Evolutionary conservation across 345 rosid genomes (phyloP), one percentile per base, ranked within the genome.

Genomic region (Odontarrhena argentea): DNA sequence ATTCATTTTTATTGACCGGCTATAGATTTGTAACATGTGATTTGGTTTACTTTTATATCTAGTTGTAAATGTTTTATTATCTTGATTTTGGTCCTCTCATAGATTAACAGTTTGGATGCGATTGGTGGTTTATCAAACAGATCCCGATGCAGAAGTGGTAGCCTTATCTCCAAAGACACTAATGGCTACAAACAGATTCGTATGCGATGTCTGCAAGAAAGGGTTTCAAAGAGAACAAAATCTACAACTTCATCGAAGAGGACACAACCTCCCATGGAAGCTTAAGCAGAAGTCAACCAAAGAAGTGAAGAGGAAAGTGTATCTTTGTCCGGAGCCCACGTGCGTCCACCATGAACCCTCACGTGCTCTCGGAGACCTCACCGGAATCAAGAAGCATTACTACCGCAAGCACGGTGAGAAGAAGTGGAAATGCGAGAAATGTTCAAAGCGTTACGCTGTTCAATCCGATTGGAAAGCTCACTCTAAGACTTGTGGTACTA

Each of bases 381-480:
- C 96, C 18, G 96, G 93, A 30, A 81, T 89, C 60, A 89, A 89
- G 55, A 89, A 89, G 56, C 96, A 89, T 66, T 89, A 77, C 60
- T 89, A 81, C 6, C 79, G 96, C 28, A 89, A 89, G 73, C 96
- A 89, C 22, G 96, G 96, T 1, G 96, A 89, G 77, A 89, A 89
- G 75, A 89, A 87, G 68, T 89, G 91, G 94, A 87, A 89, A 82
- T 89, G 96, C 24, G 94, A 87, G 42, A 89, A 87, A 76, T 89
- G 96, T 61, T 82, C 93, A 0, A 89, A 89, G 79, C 63, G 83
- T 15, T 89, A 87, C 25, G 96, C 93, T 8, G 93, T 89, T 51
- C 93, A 89, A 59, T 89, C 96, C 1, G 96, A 89, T 66, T 89
- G 93, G 91, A 89, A 89, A 74, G 96, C 96, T 65, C 96, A 89